phyloP scores from a whole-genome alignment of 257 asterid genomes.

The Lycium ferocissimum region DNA sequence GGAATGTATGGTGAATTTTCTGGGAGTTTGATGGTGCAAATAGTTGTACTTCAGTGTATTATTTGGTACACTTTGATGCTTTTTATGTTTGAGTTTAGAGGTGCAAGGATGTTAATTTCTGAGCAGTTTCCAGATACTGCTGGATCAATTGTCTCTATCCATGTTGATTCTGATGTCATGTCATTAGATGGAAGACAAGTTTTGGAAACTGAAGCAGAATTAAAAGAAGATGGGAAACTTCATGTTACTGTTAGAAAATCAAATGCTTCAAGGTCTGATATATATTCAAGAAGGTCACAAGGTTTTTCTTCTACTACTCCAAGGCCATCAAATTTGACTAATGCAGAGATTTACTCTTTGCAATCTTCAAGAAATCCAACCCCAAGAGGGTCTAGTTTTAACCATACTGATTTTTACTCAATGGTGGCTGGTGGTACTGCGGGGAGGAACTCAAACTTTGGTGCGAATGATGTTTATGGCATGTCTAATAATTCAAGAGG shows the following conservation, averaged over 20 bases:
- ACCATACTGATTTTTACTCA: slow-evolving; percentile 78
- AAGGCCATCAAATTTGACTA: slow-evolving; percentile 75
- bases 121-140: slow-evolving; percentile 94
- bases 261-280: slow-evolving; percentile 80
- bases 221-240: slow-evolving; percentile 80
- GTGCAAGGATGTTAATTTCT: slow-evolving; percentile 71
- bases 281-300: slow-evolving; percentile 68
- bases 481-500: slow-evolving; percentile 58
- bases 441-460: slow-evolving; percentile 72
- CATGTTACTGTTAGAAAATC: slow-evolving; percentile 84
- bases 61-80: slow-evolving; percentile 95
- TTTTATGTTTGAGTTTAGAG: slow-evolving; percentile 85
- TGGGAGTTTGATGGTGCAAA: slow-evolving; percentile 83
- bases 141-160: slow-evolving; percentile 83
- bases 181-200: slow-evolving; percentile 81
- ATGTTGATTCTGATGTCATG: slow-evolving; percentile 84
- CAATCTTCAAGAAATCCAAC: slow-evolving; percentile 87
- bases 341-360: slow-evolving; percentile 88
- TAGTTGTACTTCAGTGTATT: slow-evolving; percentile 90
- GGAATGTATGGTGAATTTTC: slow-evolving; percentile 86
- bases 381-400: slow-evolving; percentile 88
- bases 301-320: slow-evolving; percentile 73
- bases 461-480: slow-evolving; percentile 70
- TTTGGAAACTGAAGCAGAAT: slow-evolving; percentile 75
- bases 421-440: slow-evolving; percentile 70